These are phyloP conservation scores for Fraxinus americana DNA, from an alignment of 257 asterid species.

Conservation along the genomic window DNA sequence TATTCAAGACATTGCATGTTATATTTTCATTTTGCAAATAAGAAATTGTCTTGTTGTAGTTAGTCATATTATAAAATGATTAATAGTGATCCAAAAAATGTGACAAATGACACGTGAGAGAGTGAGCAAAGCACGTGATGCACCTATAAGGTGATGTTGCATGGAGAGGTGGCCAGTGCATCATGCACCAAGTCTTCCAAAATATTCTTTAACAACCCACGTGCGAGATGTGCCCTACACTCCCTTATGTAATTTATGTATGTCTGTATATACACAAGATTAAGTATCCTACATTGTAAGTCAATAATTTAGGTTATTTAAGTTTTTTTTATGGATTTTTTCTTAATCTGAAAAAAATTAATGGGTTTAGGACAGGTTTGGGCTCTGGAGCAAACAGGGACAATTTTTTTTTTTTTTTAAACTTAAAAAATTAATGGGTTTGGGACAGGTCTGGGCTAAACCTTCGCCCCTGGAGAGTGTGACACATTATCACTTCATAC, in stretches of 20 bases:
- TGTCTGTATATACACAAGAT: too few species aligned
- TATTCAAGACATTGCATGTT: background rate
- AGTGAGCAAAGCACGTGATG: background rate
- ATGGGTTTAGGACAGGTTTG: too few species aligned
- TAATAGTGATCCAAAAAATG: background rate
- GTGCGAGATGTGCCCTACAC: background rate
- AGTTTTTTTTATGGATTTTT: background rate
- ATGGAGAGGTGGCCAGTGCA: background rate
- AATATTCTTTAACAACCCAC: background rate
- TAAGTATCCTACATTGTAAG: too few species aligned
- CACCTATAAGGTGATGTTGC: background rate
- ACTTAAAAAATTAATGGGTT: too few species aligned
- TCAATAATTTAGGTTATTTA: too few species aligned
- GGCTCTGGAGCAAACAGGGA: too few species aligned
- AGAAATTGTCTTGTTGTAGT: background rate
- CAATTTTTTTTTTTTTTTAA: too few species aligned
- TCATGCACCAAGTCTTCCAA: background rate
- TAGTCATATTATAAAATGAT: background rate
- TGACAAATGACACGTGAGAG: background rate
- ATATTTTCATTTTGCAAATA: background rate
- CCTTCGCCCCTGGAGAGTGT: too few species aligned
- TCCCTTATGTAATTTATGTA: background rate
- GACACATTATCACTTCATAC: too few species aligned
- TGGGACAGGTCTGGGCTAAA: too few species aligned
- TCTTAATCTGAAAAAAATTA: too few species aligned